Conservation (phyloP, 78 protist species). For the Carpediemonas membranifera region DNA sequence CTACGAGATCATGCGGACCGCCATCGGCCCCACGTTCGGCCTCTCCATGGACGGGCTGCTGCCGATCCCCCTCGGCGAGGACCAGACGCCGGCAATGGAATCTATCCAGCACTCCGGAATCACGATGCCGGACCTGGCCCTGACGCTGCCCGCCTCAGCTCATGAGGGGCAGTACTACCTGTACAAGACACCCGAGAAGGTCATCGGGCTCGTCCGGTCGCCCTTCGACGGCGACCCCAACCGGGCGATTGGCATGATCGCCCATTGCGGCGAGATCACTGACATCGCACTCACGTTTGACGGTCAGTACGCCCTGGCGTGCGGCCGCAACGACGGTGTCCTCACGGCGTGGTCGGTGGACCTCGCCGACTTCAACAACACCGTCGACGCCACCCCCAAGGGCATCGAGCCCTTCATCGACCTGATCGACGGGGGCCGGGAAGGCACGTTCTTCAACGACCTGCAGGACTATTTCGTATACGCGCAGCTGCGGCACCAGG, state of each 20-base stretch:
- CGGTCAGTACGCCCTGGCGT: constrained; percentile 13
- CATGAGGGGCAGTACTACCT: too few species aligned
- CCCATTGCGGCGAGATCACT: constrained; percentile 34
- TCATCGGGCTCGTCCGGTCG: constrained; percentile 36
- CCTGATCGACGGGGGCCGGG: constrained; percentile 18
- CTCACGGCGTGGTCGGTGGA: neutral
- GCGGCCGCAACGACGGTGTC: neutral
- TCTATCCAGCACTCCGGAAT: too few species aligned
- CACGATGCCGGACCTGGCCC: too few species aligned
- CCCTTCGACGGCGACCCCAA: constrained; percentile 55
- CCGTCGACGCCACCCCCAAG: neutral
- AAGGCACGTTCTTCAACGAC: constrained; percentile 11
- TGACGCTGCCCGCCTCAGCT: too few species aligned
- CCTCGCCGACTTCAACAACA: constrained; percentile 18
- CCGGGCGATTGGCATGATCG: constrained; percentile 49
- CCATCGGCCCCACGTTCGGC: too few species aligned
- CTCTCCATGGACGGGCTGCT: too few species aligned
- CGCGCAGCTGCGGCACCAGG: constrained; percentile 39
- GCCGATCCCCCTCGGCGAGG: too few species aligned
- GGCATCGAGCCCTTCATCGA: neutral
- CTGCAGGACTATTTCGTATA: constrained; percentile 16
- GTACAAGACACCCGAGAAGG: too few species aligned
- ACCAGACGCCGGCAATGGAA: too few species aligned
- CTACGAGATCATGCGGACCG: too few species aligned
- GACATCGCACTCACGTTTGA: constrained; percentile 9